A percentile compares a stretch with the other conserved stretches of the same genome.
Evolutionary conservation across 1,139 yeast species (phyloP).

Genomic region (Candida pseudoviswanathii): DNA sequence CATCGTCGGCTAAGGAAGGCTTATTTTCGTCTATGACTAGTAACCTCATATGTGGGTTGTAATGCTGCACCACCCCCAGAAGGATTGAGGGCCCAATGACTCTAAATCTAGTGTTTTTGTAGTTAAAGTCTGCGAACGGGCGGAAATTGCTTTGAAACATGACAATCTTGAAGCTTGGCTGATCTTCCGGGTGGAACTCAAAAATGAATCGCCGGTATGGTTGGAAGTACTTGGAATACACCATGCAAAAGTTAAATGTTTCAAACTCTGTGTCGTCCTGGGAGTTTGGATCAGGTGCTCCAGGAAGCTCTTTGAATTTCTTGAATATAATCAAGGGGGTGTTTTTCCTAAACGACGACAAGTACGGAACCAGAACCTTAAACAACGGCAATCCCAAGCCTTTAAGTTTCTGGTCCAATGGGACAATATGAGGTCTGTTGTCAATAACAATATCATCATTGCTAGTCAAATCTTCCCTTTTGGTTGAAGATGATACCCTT

Average conservation of each 20-base stretch:
- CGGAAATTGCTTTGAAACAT: constrained; percentile 39
- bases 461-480: constrained; percentile 13
- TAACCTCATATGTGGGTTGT: constrained; percentile 39
- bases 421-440: constrained; percentile 35
- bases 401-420: constrained; percentile 30
- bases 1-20: constrained; percentile 39
- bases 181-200: constrained; percentile 11
- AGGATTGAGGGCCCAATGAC: constrained; percentile 40
- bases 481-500: constrained; percentile 14
- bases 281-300: constrained; percentile 21
- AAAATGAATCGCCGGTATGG: constrained; percentile 33
- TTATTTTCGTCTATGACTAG: constrained; percentile 35
- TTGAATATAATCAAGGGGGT: constrained; percentile 39
- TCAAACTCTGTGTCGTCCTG: constrained; percentile 27
- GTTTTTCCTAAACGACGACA: constrained; percentile 39
- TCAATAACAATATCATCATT: constrained; percentile 24
- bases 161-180: constrained; percentile 26
- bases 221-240: constrained; percentile 31
- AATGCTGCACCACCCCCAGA: constrained; percentile 30
- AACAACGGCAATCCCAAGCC: constrained; percentile 45
- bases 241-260: constrained; percentile 37
- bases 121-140: constrained; percentile 45
- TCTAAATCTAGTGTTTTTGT: constrained; percentile 41
- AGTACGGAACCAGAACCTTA: constrained; percentile 37
- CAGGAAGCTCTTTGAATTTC: constrained; percentile 34